Percentiles rank a stretch among this genome's conserved stretches.
Evolutionary conservation across 306 rosid genomes (phyloP).

Genomic region (Geum urbanum): DNA sequence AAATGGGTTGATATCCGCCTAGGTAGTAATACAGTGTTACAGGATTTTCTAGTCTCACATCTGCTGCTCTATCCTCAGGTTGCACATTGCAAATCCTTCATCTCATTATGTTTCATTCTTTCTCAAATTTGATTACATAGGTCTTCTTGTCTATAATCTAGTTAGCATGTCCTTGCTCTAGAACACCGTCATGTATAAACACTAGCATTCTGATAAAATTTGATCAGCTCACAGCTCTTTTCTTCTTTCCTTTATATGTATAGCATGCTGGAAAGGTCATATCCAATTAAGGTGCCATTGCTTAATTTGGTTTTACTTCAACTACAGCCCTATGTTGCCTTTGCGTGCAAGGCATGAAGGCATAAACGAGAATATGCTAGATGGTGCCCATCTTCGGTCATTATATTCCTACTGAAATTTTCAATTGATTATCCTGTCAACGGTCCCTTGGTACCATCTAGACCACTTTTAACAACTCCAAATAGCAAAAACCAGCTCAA

Average conservation of each 20-base stretch:
- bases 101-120: neutral
- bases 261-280: too few species aligned
- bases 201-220: slow-evolving; percentile 27
- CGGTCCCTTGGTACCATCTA: neutral
- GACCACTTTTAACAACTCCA: neutral
- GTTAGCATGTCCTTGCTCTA: slow-evolving; percentile 22
- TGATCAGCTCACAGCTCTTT: slow-evolving; percentile 14
- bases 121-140: slow-evolving; percentile 9
- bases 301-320: neutral
- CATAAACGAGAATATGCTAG: neutral
- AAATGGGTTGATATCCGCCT: slow-evolving; percentile 12
- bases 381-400: too few species aligned
- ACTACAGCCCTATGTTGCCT: too few species aligned
- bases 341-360: neutral
- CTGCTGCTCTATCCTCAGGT: slow-evolving; percentile 20
- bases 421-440: neutral
- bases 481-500: neutral
- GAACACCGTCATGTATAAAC: slow-evolving; percentile 18
- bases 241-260: too few species aligned
- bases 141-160: slow-evolving; percentile 23
- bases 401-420: neutral
- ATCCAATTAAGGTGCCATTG: neutral
- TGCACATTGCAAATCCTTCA: slow-evolving; percentile 23
- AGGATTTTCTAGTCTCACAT: slow-evolving; percentile 19
- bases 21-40: slow-evolving; percentile 22